Conservation (phyloP, 192 early-diverging fungal species). For the Cetraspora pellucida region DNA sequence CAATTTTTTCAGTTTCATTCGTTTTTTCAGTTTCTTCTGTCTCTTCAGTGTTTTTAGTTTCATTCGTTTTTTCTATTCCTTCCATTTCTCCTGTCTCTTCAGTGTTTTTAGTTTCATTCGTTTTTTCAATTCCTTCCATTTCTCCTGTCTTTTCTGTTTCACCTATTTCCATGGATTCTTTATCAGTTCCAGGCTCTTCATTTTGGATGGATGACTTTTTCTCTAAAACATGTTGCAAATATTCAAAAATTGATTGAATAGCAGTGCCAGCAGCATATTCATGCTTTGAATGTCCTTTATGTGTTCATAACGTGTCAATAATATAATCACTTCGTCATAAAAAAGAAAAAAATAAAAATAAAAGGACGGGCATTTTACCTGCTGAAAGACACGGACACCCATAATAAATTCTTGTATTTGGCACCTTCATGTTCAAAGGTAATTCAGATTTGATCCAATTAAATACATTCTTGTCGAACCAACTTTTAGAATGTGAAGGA, state of each 20-base stretch:
- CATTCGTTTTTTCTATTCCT: neutral
- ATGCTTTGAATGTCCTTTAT: slow-evolving; percentile 33
- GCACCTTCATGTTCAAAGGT: neutral
- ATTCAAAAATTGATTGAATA: slow-evolving; percentile 20
- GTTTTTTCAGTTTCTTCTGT: neutral
- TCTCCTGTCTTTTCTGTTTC: neutral
- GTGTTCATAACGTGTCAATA: too few relatives aligned
- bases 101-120: neutral
- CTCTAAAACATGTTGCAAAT: neutral
- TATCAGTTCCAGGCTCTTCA: neutral
- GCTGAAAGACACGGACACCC: slow-evolving; percentile 38
- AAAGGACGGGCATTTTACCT: slow-evolving; percentile 17
- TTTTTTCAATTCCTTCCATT: neutral
- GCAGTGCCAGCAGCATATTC: slow-evolving; percentile 36
- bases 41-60: too few relatives aligned
- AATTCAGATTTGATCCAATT: slow-evolving; percentile 37
- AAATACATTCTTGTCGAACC: neutral
- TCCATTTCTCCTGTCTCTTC: neutral
- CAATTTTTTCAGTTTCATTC: neutral
- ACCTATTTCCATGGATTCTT: neutral
- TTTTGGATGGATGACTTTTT: neutral
- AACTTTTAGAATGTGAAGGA: neutral
- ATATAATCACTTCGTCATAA: neutral
- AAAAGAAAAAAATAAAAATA: neutral
- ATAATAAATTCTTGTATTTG: slow-evolving; percentile 9